Base-by-base conservation (phyloP, 257 asterid species). In the Linderniella brevidens region DNA sequence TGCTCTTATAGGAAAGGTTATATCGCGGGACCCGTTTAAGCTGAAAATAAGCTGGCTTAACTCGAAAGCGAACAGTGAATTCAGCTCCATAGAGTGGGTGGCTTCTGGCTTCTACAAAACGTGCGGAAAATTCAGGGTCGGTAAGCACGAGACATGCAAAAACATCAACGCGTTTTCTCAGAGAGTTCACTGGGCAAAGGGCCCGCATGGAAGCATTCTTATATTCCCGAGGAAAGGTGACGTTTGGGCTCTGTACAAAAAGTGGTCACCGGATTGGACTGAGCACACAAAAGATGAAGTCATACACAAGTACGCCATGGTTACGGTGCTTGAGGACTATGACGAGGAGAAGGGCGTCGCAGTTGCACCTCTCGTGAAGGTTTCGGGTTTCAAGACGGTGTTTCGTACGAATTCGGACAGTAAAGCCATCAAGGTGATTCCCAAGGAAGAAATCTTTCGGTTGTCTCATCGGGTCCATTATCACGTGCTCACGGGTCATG, bases 241-340 rank as follows among this genome's bases (percentile, higher is more conserved):
- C 46, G 73, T 80, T 62, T 88, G 95, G 98, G 95, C 98, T 13
- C 75, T 88, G 1, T 88, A 88, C 54, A 65, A 82, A 12, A 84
- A 88, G 57, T 88, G 98, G 98, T 84, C 98, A 17, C 64, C 84
- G 4, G 82, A 79, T 60, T 85, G 98, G 98, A 65, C 73, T 63
- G 59, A 82, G 57, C 38, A 68, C 15, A 84, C 96, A 51, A 86
- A 94, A 0, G 71, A 69, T 41, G 77, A 75, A 52, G 83, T 74
- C 46, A 77, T 92, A 72, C 98, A 90, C 72, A 75, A 86, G 62
- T 90, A 90, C 25, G 94, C 85, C 63, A 85, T 90, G 94, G 94
- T 90, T 38, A 94, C 78, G 74, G 83, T 90, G 39, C 78, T 90
- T 20, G 93, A 70, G 39, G 82, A 90, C 68, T 90, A 90, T 55